Base-by-base conservation (phyloP, 1,284 basidiomycete species). In the Somion occarium region DNA sequence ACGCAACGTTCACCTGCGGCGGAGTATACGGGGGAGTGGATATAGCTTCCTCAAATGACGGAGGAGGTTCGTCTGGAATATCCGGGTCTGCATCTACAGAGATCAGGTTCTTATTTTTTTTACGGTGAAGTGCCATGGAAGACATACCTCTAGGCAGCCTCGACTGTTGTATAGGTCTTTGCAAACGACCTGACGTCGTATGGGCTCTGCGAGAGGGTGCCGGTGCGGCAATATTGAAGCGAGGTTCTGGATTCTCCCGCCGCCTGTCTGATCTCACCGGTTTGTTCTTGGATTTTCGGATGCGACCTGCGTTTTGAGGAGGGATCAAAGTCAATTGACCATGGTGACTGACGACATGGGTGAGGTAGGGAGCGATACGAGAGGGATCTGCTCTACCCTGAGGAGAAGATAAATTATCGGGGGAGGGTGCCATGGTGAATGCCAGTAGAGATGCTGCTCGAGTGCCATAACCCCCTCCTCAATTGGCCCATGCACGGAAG, bases 51-150 rank as follows among this genome's bases (percentile, higher is more conserved):
- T 74, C 74, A 60, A 81, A 82, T 1, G 78, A 74, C 37, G 80
- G 80, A 12, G 80, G 80, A 5, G 80, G 80, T 53, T 80, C 79
- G 61, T 80, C 73, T 19, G 80, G 79, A 49, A 80, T 68, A 2
- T 60, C 53, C n/a, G 61, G 59, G 51, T 62, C 66, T 61, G 50
- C 38, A 15, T 20, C 3, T 42, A 46, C 11, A 20, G 18, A n/a
- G 44, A 26, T 15, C 30, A 27, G 19, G 22, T 11, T 46, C 22
- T 23, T 44, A 5, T n/a, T 15, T 39, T 39, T 13, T 24, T 41
- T 12, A 41, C 22, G 34, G 47, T 48, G 5, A 30, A 26, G 3
- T 5, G 18, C 3, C 3, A 46, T 25, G 11, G 22, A 13, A 46
- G n/a, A 53, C 55, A 22, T 45, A 61, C 55, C 58, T 54, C 49